Percentiles rank a stretch among this genome's conserved stretches.
Evolutionary conservation across 768 basidiomycete species (phyloP).

Genomic region (Amanita pallidorosea): DNA sequence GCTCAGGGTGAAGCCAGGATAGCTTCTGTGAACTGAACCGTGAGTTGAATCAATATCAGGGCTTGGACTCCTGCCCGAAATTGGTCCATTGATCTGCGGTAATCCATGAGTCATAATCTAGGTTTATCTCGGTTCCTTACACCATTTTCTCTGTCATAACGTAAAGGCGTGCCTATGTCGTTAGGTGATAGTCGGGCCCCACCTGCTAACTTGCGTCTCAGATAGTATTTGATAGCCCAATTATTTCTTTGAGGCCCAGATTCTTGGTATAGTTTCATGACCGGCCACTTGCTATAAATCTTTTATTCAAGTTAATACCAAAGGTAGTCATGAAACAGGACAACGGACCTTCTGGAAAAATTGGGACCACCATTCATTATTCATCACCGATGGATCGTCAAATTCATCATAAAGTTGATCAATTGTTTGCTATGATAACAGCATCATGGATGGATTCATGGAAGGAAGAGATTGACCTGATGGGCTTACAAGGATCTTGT

Average conservation of each 20-base stretch:
- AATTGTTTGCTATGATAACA: not conserved
- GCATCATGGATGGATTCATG: not conserved
- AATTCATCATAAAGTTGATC: slow-evolving; percentile 1
- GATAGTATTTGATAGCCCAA: slow-evolving; percentile 16
- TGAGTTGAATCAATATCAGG: not conserved
- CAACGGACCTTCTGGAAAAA: not conserved
- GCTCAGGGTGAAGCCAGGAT: slow-evolving; percentile 1
- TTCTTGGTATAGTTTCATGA: not conserved
- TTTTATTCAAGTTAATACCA: not conserved
- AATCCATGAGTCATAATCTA: not conserved
- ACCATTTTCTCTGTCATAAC: not conserved
- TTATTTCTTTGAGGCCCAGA: slow-evolving; percentile 10
- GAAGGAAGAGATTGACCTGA: not conserved
- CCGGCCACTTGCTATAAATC: slow-evolving; percentile 1
- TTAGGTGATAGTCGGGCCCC: not conserved
- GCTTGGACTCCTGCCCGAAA: not conserved
- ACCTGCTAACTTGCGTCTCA: slow-evolving; percentile 9
- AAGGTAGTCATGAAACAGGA: too few relatives aligned
- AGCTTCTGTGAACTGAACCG: not conserved
- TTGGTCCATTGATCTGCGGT: not conserved
- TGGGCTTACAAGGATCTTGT: not conserved
- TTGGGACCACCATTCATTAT: not conserved
- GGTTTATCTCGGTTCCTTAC: not conserved
- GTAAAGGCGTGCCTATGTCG: not conserved
- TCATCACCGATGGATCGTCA: not conserved